Evolutionary conservation across 305 asterid species (phyloP), one percentile per base, ranked within the genome.

Genomic region (Rubia balearica): DNA sequence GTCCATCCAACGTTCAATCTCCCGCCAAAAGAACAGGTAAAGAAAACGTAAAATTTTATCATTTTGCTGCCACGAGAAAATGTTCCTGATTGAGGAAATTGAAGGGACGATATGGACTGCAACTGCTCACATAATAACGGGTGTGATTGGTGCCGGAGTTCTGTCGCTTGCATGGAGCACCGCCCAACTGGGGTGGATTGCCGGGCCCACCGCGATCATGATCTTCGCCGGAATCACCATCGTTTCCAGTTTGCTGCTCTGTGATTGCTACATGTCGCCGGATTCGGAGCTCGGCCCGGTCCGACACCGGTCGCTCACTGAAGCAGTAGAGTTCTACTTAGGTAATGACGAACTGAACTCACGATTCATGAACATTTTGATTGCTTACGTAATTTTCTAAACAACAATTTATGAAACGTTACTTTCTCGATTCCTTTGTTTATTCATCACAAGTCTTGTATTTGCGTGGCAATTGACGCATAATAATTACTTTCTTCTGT

Each of bases 61-160:
- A 6, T 43, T 43, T 43, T 43, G 8, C 1, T 2, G 8, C 36
- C 6, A 0, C 17, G 14, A 6, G 6, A 51, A 51, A 51, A 16
- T 68, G 13, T 14, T 69, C 30, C 22, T 69, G 30, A n/a, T 3
- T 68, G 1, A 16, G 16, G 17, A 36, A 71, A n/a, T 22, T 46
- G 55, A 38, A 67, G 96, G 97, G 74, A 90, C 90, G 22, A 42
- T 71, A 71, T 86, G 93, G 97, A 87, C 83, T 3, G 90, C 88
- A 10, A 61, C 75, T 61, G 92, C 96, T 2, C 95, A 89, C 62
- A 83, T 89, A 67, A 88, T 91, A 59, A 84, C 95, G 2, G 96
- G 87, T 0, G 96, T 89, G 66, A 85, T 91, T 7, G 96, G 96
- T 6, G 85, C 97, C 1, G 96, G 97, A 0, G 91, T 91, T 17